Base-by-base conservation (phyloP, 441 rosid species). In the Bruguiera hainesii region DNA sequence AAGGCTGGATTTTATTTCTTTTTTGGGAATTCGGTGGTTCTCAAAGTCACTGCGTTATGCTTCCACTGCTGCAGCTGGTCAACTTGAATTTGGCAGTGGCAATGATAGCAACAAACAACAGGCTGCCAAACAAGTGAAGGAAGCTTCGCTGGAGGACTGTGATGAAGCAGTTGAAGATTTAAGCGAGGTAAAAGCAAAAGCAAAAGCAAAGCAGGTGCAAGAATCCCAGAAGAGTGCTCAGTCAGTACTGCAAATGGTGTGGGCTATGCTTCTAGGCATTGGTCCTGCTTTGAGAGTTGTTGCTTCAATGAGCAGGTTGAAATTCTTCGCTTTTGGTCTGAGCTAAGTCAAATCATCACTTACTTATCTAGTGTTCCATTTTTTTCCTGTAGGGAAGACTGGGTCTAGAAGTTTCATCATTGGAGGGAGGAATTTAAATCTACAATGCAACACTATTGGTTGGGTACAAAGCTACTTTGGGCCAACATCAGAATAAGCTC, bases 101-200 rank as follows among this genome's bases (percentile, higher is more conserved):
- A 58, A 69, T 39, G 87, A 85, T 61, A 77, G 79, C 65, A 79
- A 80, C 62, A 89, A 71, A 61, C 77, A 81, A 50, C 75, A 70
- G 71, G 60, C 69, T 73, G 63, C 79, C 68, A 84, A 85, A 49
- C 88, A 87, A 77, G 74, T 68, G 28, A 91, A 94, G 76, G 92
- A 91, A 81, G 93, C 97, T 71, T 94, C 97, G 10, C 89, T 98
- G 0, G 97, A 89, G 78, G 96, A 94, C 56, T 94, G 99, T 72
- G 99, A 94, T 85, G 89, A 89, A 76, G 99, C 99, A 30, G 91
- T 94, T 60, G 98, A 91, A 84, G 98, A 90, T 42, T 71, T 94
- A 72, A 89, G 86, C 75, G 75, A 88, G 62, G 92, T 76, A 39
- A 91, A 91, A 80, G 99, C 23, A 23, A 23, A 23, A 23, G 23